Conservation (phyloP, 2,329 filamentous ascomycete genomes). For the Sclerotinia borealis region DNA sequence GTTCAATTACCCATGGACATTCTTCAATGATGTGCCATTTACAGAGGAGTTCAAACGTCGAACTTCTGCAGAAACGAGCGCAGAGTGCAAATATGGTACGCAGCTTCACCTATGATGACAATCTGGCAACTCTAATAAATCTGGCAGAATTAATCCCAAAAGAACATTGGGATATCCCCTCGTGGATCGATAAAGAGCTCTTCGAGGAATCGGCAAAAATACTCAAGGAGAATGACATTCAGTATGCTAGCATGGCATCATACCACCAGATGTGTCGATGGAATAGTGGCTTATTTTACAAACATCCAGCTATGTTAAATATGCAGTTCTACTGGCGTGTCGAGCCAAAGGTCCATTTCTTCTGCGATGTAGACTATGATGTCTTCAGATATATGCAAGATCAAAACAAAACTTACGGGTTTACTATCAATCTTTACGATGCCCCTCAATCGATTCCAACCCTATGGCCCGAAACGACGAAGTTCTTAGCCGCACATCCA, state of each 20-base stretch:
- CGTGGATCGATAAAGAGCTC: conserved; percentile 86
- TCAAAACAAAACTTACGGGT: conserved; percentile 97
- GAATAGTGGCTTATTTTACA: conserved; percentile 98
- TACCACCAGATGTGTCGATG: conserved; percentile 99
- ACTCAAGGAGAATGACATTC: conserved; percentile 76
- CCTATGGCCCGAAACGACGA: conserved; percentile 91
- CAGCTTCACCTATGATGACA: conserved; percentile 3
- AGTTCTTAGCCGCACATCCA: conserved; percentile 81
- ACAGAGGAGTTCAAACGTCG: conserved; percentile 84
- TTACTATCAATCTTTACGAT: conserved; percentile 97
- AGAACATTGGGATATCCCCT: conserved; percentile 88
- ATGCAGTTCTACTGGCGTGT: conserved; percentile 97
- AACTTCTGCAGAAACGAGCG: conserved; percentile 78
- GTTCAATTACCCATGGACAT: conserved; percentile 99
- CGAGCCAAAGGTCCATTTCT: conserved; percentile 97
- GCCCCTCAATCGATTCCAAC: conserved; percentile 77
- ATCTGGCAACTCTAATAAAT: conserved; percentile 18
- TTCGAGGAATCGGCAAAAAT: conserved; percentile 80
- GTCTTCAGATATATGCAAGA: conserved; percentile 98
- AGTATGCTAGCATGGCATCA: conserved; percentile 82
- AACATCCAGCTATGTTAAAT: conserved; percentile 78
- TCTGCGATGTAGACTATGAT: conserved; percentile 97
- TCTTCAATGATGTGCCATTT: conserved; percentile 96
- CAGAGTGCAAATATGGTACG: conserved; percentile 77
- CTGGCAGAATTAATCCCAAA: conserved; percentile 76